phyloP scores from a whole-genome alignment of 176 grass and related monocot genomes.

The Eremochloa ophiuroides region DNA sequence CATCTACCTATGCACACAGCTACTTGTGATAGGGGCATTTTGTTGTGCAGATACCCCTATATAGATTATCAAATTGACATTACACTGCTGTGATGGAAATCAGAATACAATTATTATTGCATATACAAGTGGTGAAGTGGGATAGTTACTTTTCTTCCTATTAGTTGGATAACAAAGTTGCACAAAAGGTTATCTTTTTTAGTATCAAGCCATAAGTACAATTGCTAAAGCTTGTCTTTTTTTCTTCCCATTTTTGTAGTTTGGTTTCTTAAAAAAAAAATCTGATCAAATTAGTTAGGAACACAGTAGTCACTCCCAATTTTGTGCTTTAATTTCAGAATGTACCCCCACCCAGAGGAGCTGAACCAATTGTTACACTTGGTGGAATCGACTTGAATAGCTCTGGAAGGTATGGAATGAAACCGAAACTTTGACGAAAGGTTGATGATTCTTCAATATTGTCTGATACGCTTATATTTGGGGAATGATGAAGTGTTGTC shows the following conservation, averaged over 20 bases:
- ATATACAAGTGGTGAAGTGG: background rate
- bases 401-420: slow-evolving; percentile 78
- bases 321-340: slow-evolving; percentile 63
- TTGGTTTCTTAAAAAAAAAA: background rate
- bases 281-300: background rate
- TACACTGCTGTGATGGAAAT: background rate
- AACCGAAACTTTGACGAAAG: slow-evolving; percentile 9
- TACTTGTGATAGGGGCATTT: slow-evolving; percentile 10
- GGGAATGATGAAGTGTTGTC: slow-evolving; percentile 68
- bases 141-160: slow-evolving; percentile 9
- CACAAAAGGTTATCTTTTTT: background rate
- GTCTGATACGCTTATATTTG: slow-evolving; percentile 27
- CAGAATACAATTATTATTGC: background rate
- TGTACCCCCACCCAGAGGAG: slow-evolving; percentile 55
- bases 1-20: background rate
- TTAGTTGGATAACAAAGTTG: slow-evolving; percentile 4
- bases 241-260: background rate
- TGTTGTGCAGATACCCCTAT: background rate
- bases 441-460: slow-evolving; percentile 5
- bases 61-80: slow-evolving; percentile 3
- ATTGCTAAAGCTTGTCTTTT: background rate
- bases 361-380: slow-evolving; percentile 72
- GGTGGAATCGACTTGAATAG: slow-evolving; percentile 94
- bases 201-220: background rate
- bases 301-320: slow-evolving; percentile 11